Percentiles rank a stretch among this genome's conserved stretches.
Evolutionary conservation across 1,284 basidiomycete genomes (phyloP).

Genomic region (Cutaneotrichosporon spelunceum): DNA sequence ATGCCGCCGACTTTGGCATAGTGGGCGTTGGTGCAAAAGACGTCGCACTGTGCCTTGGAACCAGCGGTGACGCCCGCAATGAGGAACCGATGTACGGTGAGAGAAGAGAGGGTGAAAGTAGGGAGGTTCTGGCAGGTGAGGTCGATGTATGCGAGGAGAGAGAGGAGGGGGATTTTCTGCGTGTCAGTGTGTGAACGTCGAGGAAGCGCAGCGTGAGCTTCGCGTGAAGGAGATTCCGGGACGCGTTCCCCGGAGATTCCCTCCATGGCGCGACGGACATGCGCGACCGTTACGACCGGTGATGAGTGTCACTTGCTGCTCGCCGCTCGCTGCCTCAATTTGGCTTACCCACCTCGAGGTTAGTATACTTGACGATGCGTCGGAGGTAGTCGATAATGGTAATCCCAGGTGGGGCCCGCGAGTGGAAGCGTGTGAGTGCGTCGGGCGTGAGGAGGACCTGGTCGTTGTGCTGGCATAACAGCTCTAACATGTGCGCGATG

Average conservation of each 20-base stretch:
- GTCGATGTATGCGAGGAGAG: conserved; percentile 90
- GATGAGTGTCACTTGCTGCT: not conserved
- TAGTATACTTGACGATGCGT: conserved; percentile 86
- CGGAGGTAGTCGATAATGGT: conserved; percentile 81
- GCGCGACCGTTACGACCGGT: not conserved
- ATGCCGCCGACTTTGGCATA: conserved; percentile 94
- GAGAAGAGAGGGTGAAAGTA: conserved; percentile 81
- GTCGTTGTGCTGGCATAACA: conserved; percentile 89
- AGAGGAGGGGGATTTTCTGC: conserved; percentile 81
- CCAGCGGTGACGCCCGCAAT: conserved; percentile 83
- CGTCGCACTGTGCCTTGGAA: conserved; percentile 86
- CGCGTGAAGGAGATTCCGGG: not conserved
- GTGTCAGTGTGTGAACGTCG: not conserved
- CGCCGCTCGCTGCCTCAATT: too few species aligned
- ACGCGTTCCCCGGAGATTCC: not conserved
- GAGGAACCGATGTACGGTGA: conserved; percentile 92
- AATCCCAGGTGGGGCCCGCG: conserved; percentile 78
- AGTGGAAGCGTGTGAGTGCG: conserved; percentile 83
- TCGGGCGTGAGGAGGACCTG: conserved; percentile 59
- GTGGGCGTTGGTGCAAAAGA: conserved; percentile 85
- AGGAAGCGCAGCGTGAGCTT: not conserved
- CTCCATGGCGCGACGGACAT: not conserved
- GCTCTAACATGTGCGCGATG: conserved; percentile 90
- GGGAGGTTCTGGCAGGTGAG: conserved; percentile 82
- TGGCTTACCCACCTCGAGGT: conserved; percentile 68